A percentile compares a stretch with the other conserved stretches of the same genome.
These are phyloP conservation scores for Cystobasidium slooffiae DNA, from an alignment of 1,284 basidiomycete species.

Conservation along the genomic window DNA sequence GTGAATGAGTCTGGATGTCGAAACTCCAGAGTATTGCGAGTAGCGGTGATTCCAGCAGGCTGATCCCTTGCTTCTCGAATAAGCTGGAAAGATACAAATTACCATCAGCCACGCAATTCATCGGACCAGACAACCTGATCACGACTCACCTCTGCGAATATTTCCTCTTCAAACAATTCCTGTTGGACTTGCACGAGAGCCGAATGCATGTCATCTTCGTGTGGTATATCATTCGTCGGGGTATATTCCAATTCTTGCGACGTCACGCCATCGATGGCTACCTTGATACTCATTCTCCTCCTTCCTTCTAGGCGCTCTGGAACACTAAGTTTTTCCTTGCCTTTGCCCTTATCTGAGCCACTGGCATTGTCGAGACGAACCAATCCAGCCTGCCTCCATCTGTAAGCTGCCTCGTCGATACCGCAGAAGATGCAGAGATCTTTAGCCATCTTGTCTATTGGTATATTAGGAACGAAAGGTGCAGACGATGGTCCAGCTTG, in stretches of 20 bases:
- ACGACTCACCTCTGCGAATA: conserved; percentile 30
- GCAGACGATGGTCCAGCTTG: background rate
- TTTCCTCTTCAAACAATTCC: conserved; percentile 41
- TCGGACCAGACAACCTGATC: background rate
- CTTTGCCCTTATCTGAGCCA: conserved; percentile 14
- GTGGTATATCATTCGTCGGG: background rate
- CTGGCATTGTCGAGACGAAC: conserved; percentile 10
- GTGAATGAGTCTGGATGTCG: background rate
- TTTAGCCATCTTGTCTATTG: conserved; percentile 36
- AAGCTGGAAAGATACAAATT: conserved; percentile 10
- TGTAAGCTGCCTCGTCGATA: conserved; percentile 24
- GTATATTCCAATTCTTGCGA: conserved; percentile 5
- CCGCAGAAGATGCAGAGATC: conserved; percentile 43
- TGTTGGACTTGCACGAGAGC: conserved; percentile 23
- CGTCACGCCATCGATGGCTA: background rate
- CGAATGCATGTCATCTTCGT: conserved; percentile 20
- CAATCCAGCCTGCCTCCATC: conserved; percentile 37
- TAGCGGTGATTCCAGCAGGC: conserved; percentile 21
- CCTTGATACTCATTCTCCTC: conserved; percentile 14
- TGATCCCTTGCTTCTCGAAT: conserved; percentile 35
- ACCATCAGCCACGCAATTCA: background rate
- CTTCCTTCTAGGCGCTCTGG: conserved; percentile 37
- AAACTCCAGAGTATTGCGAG: conserved; percentile 19
- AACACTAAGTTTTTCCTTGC: conserved; percentile 21
- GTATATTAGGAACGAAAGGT: conserved; percentile 6